A percentile compares a stretch with the other conserved stretches of the same genome.
Conservation (phyloP, 257 asterid genomes). For the Nyctanthes arbortristis region DNA sequence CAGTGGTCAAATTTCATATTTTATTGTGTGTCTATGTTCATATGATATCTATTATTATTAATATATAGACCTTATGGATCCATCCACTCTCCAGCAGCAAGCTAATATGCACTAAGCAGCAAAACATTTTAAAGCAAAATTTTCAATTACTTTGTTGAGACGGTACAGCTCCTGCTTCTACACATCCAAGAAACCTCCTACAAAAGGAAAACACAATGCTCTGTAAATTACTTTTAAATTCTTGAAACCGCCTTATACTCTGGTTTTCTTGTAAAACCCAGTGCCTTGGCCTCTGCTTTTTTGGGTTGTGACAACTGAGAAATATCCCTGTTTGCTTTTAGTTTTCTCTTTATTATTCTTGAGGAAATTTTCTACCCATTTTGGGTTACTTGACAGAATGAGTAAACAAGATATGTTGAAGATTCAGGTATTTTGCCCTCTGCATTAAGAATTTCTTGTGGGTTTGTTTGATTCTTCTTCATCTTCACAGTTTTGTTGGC, state of each 20-base stretch:
- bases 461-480: not conserved
- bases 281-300: not conserved
- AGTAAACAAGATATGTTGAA: slow-evolving; percentile 59
- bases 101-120: not conserved
- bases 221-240: not conserved
- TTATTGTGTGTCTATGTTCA: no score
- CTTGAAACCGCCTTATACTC: not conserved
- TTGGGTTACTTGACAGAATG: slow-evolving; percentile 32
- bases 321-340: not conserved
- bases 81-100: not conserved
- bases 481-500: not conserved
- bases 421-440: slow-evolving; percentile 45
- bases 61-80: not conserved
- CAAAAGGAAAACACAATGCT: not conserved
- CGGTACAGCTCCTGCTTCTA: not conserved
- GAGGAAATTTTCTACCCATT: no score
- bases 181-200: not conserved
- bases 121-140: not conserved
- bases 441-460: not conserved
- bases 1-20: no score
- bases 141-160: not conserved
- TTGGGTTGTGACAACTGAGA: no score
- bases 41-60: no score
- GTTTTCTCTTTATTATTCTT: not conserved
- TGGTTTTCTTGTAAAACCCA: not conserved